Percentiles rank a stretch among this genome's conserved stretches.
Conservation (phyloP, 768 basidiomycete species). For the Crepidotus variabilis region DNA sequence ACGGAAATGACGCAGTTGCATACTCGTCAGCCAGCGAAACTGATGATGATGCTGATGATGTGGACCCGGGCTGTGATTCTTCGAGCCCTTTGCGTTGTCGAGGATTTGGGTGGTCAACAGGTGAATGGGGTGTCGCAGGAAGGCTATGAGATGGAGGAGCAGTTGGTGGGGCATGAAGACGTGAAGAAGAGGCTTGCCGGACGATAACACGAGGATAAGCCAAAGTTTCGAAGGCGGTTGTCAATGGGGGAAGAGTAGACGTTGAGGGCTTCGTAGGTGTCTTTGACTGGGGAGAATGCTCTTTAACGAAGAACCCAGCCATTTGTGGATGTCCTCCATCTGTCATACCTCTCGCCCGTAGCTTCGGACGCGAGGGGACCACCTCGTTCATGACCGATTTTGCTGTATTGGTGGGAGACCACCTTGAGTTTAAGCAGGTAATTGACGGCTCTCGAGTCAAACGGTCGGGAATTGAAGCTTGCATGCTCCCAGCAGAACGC, state of each 20-base stretch:
- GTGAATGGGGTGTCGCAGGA: slow-evolving; percentile 37
- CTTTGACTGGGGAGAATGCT: slow-evolving; percentile 12
- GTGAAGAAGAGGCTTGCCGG: slow-evolving; percentile 41
- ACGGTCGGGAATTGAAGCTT: slow-evolving; percentile 11
- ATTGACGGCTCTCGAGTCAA: slow-evolving; percentile 16
- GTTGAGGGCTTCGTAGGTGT: slow-evolving; percentile 8
- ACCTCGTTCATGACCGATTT: slow-evolving; percentile 27
- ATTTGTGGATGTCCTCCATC: slow-evolving; percentile 30
- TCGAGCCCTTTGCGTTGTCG: slow-evolving; percentile 6
- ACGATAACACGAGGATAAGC: slow-evolving; percentile 31
- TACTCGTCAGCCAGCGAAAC: slow-evolving; percentile 25
- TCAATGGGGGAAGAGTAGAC: slow-evolving; percentile 11
- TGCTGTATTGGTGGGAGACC: slow-evolving; percentile 24
- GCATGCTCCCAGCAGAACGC: slow-evolving; percentile 26
- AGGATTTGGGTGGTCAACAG: slow-evolving; percentile 7
- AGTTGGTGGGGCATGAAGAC: slow-evolving; percentile 37
- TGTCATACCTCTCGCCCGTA: slow-evolving; percentile 48
- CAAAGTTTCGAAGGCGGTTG: slow-evolving; percentile 2
- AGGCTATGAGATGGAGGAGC: slow-evolving; percentile 47
- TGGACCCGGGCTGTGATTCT: slow-evolving; percentile 32
- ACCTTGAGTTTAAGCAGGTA: slow-evolving; percentile 14
- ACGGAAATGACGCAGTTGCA: slow-evolving; percentile 21
- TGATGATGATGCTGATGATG: slow-evolving; percentile 42
- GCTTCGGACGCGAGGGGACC: slow-evolving; percentile 31
- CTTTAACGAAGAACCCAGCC: slow-evolving; percentile 29